Evolutionary conservation across 2,329 filamentous ascomycete species (phyloP), one percentile per base, ranked within the genome.

Genomic region (Rhynchosporium agropyri): DNA sequence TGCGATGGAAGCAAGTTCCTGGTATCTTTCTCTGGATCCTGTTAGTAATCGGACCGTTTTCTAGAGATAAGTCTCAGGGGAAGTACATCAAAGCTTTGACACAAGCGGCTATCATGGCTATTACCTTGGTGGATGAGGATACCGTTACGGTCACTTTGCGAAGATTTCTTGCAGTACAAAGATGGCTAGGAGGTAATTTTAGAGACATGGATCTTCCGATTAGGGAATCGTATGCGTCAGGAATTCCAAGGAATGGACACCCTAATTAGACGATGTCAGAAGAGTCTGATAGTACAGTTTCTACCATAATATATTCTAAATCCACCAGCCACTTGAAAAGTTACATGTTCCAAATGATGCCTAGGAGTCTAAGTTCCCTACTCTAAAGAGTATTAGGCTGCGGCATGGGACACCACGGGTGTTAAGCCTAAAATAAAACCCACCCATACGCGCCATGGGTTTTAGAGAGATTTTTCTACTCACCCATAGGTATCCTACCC

Each of bases 21-120:
- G 74, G 73, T 2, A 68, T 74, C 1, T 75, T 74, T 56, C 63
- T 74, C 28, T 75, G 73, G 72, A 61, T 75, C 36, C 63, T 75
- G 60, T 55, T 74, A 36, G 67, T 72, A 20, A 69, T 69, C 4
- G 67, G 65, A 29, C 71, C 73, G 10, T 72, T 67, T 20, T 66
- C 70, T 5, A 65, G 65, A 29, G 60, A 67, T 49, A 70, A 69
- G 48, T 60, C 67, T 28, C 67, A 72, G 60, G 73, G 69, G 3
- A 68, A 70, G 42, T 75, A 72, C 49, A 62, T 75, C 49, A 70
- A 74, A 58, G 68, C 72, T 48, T 71, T 74, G 68, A 68, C 73
- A 61, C 70, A 71, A 28, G 68, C 70, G 5, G 68, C 69, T 4
- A 70, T 69, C 29, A 69, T 75, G 60, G 65, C 68, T 9, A 68